phyloP scores from a whole-genome alignment of 805 yeast species.

The Ogataea allantospora region DNA sequence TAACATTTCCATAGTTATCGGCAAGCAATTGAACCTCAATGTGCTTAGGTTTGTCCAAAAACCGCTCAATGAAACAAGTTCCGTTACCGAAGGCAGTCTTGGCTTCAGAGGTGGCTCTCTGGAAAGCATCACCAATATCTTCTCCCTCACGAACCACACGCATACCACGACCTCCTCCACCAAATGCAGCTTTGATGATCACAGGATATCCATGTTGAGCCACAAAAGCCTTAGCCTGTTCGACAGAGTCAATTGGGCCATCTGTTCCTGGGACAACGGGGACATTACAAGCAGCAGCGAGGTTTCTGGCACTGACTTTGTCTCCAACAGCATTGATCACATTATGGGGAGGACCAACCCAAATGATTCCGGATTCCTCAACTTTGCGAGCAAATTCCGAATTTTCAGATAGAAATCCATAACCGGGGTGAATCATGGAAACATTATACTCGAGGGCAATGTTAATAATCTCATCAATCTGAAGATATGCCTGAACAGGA shows the following conservation, averaged over 20 bases:
- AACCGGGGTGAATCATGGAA: conserved; percentile 90
- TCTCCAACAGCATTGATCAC: conserved; percentile 96
- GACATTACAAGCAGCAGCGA: conserved; percentile 78
- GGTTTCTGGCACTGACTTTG: conserved; percentile 88
- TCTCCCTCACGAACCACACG: conserved; percentile 98
- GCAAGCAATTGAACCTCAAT: conserved; percentile 96
- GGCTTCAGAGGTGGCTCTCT: conserved; percentile 93
- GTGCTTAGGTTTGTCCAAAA: conserved; percentile 93
- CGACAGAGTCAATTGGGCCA: conserved; percentile 84
- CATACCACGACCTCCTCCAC: conserved; percentile 99
- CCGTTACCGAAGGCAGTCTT: conserved; percentile 96
- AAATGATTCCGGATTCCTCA: conserved; percentile 83
- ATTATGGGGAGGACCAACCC: conserved; percentile 90
- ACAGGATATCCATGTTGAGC: conserved; percentile 89
- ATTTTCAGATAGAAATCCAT: conserved; percentile 49
- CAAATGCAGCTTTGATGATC: conserved; percentile 97
- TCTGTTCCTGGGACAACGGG: conserved; percentile 98
- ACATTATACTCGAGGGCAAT: conserved; percentile 79
- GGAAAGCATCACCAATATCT: conserved; percentile 84
- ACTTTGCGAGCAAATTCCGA: conserved; percentile 92
- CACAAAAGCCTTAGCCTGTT: conserved; percentile 79
- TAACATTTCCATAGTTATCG: conserved; percentile 89
- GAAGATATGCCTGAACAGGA: conserved; percentile 95
- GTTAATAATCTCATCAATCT: conserved; percentile 88
- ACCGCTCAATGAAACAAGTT: conserved; percentile 95